phyloP scores from a whole-genome alignment of 208 protist genomes.

The Porcisia hertigi region DNA sequence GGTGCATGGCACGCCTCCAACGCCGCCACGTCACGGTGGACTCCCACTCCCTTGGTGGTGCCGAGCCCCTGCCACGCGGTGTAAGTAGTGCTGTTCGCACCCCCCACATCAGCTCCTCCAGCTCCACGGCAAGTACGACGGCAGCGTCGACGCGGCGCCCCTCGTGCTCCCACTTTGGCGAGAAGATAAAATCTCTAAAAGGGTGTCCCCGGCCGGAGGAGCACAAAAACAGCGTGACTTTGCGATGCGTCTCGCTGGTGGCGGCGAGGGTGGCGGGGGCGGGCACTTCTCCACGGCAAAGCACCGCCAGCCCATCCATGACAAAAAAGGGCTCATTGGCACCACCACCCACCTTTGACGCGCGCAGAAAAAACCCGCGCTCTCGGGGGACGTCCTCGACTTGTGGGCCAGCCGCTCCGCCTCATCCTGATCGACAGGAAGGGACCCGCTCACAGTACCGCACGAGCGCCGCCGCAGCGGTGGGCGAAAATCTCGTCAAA shows the following conservation, averaged over 20 bases:
- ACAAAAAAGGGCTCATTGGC: neutral
- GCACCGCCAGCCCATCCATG: neutral
- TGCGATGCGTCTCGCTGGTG: neutral
- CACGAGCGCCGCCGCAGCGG: neutral
- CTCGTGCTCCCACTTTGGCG: neutral
- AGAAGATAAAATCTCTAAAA: neutral
- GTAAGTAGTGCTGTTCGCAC: neutral
- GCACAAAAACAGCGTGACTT: neutral
- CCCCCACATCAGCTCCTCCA: constrained; percentile 7
- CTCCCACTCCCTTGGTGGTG: neutral
- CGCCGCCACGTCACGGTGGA: constrained; percentile 2
- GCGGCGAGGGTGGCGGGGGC: neutral
- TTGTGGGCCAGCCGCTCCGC: neutral
- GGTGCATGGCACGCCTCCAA: constrained; percentile 35
- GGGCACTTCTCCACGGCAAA: neutral
- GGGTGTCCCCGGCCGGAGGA: neutral
- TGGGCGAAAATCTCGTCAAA: neutral
- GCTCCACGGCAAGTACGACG: neutral
- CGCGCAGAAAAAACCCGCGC: neutral
- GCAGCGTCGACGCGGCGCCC: neutral
- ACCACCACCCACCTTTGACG: neutral
- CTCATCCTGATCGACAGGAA: neutral
- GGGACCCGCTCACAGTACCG: neutral
- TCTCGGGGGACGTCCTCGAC: neutral
- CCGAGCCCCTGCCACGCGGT: neutral